phyloP scores from a whole-genome alignment of 1,284 basidiomycete genomes.

The Volvariella volvacea region DNA sequence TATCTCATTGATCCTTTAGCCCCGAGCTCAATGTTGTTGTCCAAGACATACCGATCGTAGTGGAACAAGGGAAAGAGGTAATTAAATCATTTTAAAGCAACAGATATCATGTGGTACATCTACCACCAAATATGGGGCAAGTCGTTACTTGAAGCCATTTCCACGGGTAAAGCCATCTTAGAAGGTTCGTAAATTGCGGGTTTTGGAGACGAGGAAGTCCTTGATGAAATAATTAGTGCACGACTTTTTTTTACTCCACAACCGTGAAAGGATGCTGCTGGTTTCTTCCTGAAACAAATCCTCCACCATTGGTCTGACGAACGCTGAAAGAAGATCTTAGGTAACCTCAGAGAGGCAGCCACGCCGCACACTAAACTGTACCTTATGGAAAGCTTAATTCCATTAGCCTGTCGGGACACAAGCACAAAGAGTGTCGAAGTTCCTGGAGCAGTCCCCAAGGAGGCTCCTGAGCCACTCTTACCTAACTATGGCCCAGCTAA shows the following conservation, averaged over 20 bases:
- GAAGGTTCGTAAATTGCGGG: constrained; percentile 15
- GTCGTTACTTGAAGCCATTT: constrained; percentile 18
- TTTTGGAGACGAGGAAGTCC: not conserved
- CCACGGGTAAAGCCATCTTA: constrained; percentile 18
- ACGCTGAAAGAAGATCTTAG: constrained; percentile 18
- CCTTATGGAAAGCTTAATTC: constrained; percentile 20
- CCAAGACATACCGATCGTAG: constrained; percentile 16
- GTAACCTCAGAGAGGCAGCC: constrained; percentile 19
- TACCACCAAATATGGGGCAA: constrained; percentile 21
- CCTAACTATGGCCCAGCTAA: constrained; percentile 16
- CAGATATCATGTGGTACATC: not conserved
- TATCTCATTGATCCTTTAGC: constrained; percentile 12
- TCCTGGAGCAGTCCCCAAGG: constrained; percentile 7
- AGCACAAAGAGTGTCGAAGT: not conserved
- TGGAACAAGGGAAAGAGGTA: constrained; percentile 24
- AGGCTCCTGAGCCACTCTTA: constrained; percentile 15
- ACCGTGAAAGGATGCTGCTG: constrained; percentile 18
- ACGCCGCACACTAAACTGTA: constrained; percentile 19
- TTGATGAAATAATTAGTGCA: constrained; percentile 16
- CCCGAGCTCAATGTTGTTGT: constrained; percentile 11
- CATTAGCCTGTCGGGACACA: constrained; percentile 12
- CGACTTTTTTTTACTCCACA: constrained; percentile 27
- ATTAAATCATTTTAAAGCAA: not conserved
- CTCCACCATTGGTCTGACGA: constrained; percentile 29
- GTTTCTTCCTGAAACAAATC: constrained; percentile 24